Evolutionary conservation across 2,329 filamentous ascomycete genomes (phyloP).

Genomic region (Mycogone perniciosa): DNA sequence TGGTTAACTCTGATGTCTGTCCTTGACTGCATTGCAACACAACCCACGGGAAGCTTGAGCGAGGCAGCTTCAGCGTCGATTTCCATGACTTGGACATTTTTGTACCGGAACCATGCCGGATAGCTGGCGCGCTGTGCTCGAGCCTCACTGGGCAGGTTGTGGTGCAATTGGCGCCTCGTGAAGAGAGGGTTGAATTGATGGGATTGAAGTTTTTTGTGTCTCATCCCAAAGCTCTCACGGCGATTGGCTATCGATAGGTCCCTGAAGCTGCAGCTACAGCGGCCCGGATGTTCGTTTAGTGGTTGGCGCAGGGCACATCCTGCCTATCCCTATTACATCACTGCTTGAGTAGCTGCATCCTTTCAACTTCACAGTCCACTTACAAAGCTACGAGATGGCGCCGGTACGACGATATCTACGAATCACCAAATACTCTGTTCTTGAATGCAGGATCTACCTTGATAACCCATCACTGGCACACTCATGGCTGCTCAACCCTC

Average conservation of each 20-base stretch:
- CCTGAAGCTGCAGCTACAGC: neutral
- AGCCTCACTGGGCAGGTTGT: constrained; percentile 10
- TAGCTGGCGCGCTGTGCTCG: constrained; percentile 9
- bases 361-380: neutral
- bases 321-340: constrained; percentile 10
- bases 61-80: constrained; percentile 68
- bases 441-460: constrained; percentile 95
- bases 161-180: constrained; percentile 5
- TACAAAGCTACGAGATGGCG: constrained; percentile 54
- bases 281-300: constrained; percentile 2
- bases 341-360: neutral
- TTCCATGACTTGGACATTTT: constrained; percentile 58
- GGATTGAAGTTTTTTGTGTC: too few relatives aligned
- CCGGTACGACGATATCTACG: constrained; percentile 84
- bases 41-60: constrained; percentile 63
- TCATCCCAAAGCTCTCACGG: too few relatives aligned
- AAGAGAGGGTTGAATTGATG: too few relatives aligned
- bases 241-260: too few relatives aligned
- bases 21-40: neutral
- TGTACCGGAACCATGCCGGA: constrained; percentile 23
- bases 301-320: constrained; percentile 4
- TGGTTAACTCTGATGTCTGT: neutral
- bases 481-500: constrained; percentile 75
- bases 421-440: constrained; percentile 85
- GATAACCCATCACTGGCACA: constrained; percentile 80